Evolutionary conservation across 176 grass and related monocot species (phyloP).

Genomic region (Avena sativa): DNA sequence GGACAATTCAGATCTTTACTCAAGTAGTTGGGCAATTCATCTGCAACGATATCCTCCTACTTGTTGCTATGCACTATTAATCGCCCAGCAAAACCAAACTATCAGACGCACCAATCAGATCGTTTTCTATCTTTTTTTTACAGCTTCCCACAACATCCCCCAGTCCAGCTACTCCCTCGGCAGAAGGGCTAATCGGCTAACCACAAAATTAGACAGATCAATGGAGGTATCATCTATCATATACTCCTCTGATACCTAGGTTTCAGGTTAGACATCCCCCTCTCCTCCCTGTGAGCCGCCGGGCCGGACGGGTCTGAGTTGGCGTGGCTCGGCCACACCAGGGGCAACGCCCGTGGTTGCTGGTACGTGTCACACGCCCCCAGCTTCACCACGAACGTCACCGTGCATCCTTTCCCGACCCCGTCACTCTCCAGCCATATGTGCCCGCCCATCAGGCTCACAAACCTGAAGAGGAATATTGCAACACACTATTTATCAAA

Average conservation of each 20-base stretch:
- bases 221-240: background rate
- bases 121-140: background rate
- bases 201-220: slow-evolving; percentile 15
- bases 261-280: slow-evolving; percentile 34
- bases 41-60: no score
- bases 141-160: background rate
- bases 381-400: slow-evolving; percentile 64
- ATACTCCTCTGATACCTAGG: slow-evolving; percentile 64
- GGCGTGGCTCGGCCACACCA: slow-evolving; percentile 37
- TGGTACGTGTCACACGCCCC: slow-evolving; percentile 54
- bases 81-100: background rate
- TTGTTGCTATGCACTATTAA: slow-evolving; percentile 1
- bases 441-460: slow-evolving; percentile 68
- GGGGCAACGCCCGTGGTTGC: slow-evolving; percentile 50
- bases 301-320: background rate
- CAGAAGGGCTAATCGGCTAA: background rate
- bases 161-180: background rate
- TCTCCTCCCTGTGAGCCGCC: slow-evolving; percentile 44
- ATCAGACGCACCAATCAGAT: background rate
- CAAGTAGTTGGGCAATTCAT: no score
- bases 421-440: slow-evolving; percentile 85
- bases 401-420: slow-evolving; percentile 61
- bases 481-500: background rate
- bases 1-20: no score
- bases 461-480: slow-evolving; percentile 50